Evolutionary conservation across 2,329 filamentous ascomycete species (phyloP).

Genomic region (Sarocladium kiliense): DNA sequence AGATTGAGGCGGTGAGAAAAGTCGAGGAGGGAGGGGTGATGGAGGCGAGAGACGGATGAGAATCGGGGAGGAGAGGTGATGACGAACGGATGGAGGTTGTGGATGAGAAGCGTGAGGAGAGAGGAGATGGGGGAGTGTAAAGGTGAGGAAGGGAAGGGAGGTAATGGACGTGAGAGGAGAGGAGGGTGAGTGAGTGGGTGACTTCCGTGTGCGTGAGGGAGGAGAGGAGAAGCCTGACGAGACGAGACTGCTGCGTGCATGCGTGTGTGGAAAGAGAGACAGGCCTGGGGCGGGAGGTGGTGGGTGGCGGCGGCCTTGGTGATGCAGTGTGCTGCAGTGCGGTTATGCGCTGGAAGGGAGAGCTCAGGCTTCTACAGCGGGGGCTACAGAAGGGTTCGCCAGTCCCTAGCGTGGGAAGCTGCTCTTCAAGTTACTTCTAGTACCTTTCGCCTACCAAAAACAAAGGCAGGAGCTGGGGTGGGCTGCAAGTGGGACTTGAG

Average conservation of each 20-base stretch:
- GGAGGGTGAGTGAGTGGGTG: slow-evolving; percentile 16
- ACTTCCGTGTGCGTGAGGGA: slow-evolving; percentile 13
- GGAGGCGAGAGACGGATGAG: slow-evolving; percentile 15
- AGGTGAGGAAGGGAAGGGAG: slow-evolving; percentile 22
- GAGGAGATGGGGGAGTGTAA: slow-evolving; percentile 15
- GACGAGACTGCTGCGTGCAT: slow-evolving; percentile 13
- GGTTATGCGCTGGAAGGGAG: too few species aligned
- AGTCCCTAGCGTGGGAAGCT: too few species aligned
- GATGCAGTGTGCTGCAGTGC: too few species aligned
- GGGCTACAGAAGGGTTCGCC: too few species aligned
- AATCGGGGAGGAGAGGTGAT: slow-evolving; percentile 14
- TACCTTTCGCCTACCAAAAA: neutral
- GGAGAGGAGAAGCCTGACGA: slow-evolving; percentile 16
- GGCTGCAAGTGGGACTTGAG: too few species aligned
- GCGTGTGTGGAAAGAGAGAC: slow-evolving; percentile 9
- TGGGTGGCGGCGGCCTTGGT: neutral
- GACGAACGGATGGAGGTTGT: slow-evolving; percentile 18
- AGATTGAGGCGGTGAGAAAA: slow-evolving; percentile 14
- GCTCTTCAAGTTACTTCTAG: neutral
- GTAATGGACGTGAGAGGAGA: slow-evolving; percentile 20
- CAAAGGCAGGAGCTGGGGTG: neutral
- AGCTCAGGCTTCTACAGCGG: too few species aligned
- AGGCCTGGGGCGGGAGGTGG: neutral
- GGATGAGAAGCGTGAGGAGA: slow-evolving; percentile 19
- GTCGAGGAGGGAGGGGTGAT: slow-evolving; percentile 15